A percentile compares a stretch with the other conserved stretches of the same genome.
Conservation (phyloP, 1,139 yeast species). For the Pneumocystis jirovecii region DNA sequence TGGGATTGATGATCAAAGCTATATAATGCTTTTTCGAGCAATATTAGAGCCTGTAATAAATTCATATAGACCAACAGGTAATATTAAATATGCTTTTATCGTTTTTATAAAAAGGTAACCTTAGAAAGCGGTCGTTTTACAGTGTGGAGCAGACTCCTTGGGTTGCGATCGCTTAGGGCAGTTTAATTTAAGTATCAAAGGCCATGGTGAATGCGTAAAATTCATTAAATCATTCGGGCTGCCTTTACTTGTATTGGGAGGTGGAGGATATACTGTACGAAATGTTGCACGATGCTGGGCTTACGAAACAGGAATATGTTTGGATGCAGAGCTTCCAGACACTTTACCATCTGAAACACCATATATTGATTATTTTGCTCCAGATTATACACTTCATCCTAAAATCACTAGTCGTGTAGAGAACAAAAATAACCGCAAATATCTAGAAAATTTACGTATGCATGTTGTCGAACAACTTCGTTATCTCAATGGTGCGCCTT, state of each 20-base stretch:
- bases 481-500: conserved; percentile 77
- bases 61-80: conserved; percentile 58
- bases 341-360: conserved; percentile 69
- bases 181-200: conserved; percentile 76
- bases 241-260: conserved; percentile 85
- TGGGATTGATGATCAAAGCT: conserved; percentile 90
- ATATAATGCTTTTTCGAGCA: conserved; percentile 60
- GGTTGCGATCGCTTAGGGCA: conserved; percentile 91
- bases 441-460: conserved; percentile 62
- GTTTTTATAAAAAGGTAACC: not conserved
- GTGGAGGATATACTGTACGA: conserved; percentile 95
- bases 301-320: conserved; percentile 73
- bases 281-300: conserved; percentile 93
- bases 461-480: conserved; percentile 72
- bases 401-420: conserved; percentile 76
- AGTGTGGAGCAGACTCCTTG: conserved; percentile 93
- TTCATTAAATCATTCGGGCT: conserved; percentile 73
- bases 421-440: conserved; percentile 72
- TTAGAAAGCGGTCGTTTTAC: conserved; percentile 58
- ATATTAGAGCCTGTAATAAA: conserved; percentile 77
- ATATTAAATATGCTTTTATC: not conserved
- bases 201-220: conserved; percentile 89
- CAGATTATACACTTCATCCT: conserved; percentile 83
- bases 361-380: conserved; percentile 78
- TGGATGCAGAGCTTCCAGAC: conserved; percentile 55